These are phyloP conservation scores for Heimioporus sp. DNA, from an alignment of 768 basidiomycete genomes.

Conservation along the genomic window DNA sequence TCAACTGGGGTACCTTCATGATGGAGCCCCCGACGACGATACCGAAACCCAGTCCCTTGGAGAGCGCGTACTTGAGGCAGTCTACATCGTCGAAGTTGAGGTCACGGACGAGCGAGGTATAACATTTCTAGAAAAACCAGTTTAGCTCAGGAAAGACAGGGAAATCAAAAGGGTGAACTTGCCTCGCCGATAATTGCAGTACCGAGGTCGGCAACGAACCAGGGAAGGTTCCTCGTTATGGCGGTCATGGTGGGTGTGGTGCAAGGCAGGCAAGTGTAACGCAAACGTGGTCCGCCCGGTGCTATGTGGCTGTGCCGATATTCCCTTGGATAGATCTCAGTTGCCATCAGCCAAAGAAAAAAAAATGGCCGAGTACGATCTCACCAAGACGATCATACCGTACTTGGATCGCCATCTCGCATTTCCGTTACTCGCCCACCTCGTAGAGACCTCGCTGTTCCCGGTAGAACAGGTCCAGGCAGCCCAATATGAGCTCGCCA, in stretches of 20 bases:
- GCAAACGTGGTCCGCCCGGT: constrained; percentile 2
- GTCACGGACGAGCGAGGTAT: constrained; percentile 84
- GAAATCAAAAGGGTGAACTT: constrained; percentile 9
- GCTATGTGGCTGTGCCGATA: constrained; percentile 24
- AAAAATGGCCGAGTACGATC: constrained; percentile 85
- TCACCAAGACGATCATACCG: constrained; percentile 86
- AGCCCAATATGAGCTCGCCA: constrained; percentile 97
- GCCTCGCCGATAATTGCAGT: constrained; percentile 82
- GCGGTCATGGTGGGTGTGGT: constrained; percentile 53
- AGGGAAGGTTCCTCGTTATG: constrained; percentile 83
- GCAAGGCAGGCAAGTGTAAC: not conserved
- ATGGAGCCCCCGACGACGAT: constrained; percentile 92
- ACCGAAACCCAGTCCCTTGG: constrained; percentile 89
- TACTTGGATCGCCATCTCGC: constrained; percentile 94
- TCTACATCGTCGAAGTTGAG: constrained; percentile 71
- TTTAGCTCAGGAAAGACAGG: not conserved
- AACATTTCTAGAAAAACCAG: constrained; percentile 69
- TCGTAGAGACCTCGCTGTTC: constrained; percentile 73
- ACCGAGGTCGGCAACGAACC: constrained; percentile 79
- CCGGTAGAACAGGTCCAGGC: constrained; percentile 74
- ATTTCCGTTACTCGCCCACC: constrained; percentile 89
- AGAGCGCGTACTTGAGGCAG: constrained; percentile 89
- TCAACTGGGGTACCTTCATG: constrained; percentile 95
- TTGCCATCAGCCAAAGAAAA: constrained; percentile 8
- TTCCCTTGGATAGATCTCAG: constrained; percentile 4